Evolutionary conservation across 1,284 basidiomycete genomes (phyloP).

Genomic region (Puccinia polysora): DNA sequence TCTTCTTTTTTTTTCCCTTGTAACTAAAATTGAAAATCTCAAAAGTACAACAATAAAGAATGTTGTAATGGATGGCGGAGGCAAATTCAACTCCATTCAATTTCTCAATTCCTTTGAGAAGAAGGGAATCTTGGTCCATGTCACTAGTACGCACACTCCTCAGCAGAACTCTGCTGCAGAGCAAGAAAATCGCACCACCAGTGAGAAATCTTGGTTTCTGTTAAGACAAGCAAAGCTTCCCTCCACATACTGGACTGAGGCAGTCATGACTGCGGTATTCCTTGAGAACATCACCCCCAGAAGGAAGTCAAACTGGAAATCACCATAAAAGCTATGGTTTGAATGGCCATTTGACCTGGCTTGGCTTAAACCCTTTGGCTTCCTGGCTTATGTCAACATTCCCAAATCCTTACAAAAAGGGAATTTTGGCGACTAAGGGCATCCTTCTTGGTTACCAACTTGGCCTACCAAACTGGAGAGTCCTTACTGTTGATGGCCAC

Average conservation of each 20-base stretch:
- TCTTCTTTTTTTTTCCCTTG: neutral
- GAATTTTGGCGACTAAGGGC: too few relatives aligned
- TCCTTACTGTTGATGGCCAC: too few relatives aligned
- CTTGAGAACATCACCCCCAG: slow-evolving; percentile 5
- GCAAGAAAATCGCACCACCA: slow-evolving; percentile 5
- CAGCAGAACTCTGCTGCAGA: slow-evolving; percentile 20
- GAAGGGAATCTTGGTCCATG: slow-evolving; percentile 10
- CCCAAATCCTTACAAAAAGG: too few relatives aligned
- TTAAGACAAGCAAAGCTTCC: slow-evolving; percentile 15
- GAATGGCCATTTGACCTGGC: too few relatives aligned
- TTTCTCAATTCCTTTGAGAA: slow-evolving; percentile 9
- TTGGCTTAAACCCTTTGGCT: too few relatives aligned
- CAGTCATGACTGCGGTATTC: slow-evolving; percentile 2
- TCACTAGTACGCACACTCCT: slow-evolving; percentile 19
- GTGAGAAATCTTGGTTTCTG: slow-evolving; percentile 15
- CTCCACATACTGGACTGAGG: slow-evolving; percentile 2
- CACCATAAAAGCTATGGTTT: too few relatives aligned
- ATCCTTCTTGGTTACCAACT: too few relatives aligned
- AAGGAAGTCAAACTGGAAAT: too few relatives aligned
- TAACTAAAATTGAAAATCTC: neutral
- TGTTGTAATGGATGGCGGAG: slow-evolving; percentile 12
- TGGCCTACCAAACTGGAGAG: too few relatives aligned
- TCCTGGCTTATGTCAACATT: too few relatives aligned
- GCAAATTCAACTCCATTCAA: slow-evolving; percentile 15
- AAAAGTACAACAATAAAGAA: slow-evolving; percentile 10